phyloP scores from a whole-genome alignment of 139 green algal genomes.

The Haematococcus lacustris region DNA sequence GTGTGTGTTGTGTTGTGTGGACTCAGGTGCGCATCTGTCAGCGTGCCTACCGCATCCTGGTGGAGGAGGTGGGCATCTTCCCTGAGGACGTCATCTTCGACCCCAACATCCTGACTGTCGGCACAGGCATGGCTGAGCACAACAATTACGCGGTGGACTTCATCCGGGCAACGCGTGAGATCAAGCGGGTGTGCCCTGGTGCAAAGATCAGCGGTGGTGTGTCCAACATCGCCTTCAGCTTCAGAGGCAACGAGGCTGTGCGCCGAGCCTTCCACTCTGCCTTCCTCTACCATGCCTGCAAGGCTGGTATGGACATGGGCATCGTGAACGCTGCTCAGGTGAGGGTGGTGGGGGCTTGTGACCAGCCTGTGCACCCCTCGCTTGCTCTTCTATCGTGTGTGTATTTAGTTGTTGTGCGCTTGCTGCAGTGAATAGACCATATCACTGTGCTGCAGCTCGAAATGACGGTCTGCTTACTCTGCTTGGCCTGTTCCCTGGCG shows the following conservation, averaged over 20 bases:
- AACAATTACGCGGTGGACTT: conserved; percentile 99
- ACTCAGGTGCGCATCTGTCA: conserved; percentile 86
- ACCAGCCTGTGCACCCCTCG: no score
- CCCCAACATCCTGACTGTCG: conserved; percentile 98
- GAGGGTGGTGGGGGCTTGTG: background rate
- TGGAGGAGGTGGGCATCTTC: conserved; percentile 92
- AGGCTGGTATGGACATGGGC: conserved; percentile 98
- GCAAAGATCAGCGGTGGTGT: conserved; percentile 93
- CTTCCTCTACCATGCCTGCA: conserved; percentile 92
- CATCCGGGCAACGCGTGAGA: conserved; percentile 82
- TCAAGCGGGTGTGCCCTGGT: conserved; percentile 92
- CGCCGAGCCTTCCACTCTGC: conserved; percentile 86
- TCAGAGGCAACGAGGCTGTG: conserved; percentile 95
- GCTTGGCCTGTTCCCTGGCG: background rate
- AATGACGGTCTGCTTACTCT: no score
- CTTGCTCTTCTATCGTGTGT: no score
- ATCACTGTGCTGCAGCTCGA: no score
- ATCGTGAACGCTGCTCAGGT: conserved; percentile 93
- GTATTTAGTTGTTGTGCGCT: no score
- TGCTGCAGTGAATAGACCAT: no score
- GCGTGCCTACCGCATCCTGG: conserved; percentile 89
- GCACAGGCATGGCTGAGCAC: conserved; percentile 93
- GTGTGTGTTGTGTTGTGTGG: background rate
- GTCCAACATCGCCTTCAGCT: conserved; percentile 97
- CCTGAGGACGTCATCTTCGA: conserved; percentile 98